Conservation (phyloP, 1,284 basidiomycete genomes). For the Fomitopsis schrenkii region DNA sequence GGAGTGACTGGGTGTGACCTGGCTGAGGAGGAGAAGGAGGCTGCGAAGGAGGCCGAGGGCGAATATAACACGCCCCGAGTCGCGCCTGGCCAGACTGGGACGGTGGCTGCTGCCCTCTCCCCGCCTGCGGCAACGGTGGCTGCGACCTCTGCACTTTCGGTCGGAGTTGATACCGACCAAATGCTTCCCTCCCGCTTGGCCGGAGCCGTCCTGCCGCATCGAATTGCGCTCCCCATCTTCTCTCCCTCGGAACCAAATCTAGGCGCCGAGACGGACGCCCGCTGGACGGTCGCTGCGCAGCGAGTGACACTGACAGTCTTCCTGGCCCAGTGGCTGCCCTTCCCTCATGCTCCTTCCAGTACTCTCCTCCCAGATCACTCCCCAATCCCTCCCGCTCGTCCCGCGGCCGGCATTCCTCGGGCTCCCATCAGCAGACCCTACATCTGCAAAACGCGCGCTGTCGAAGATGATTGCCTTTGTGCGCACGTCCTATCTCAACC, state of each 20-base stretch:
- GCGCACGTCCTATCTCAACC: not conserved
- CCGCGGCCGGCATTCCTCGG: not conserved
- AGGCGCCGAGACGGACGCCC: not conserved
- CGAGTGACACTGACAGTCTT: not conserved
- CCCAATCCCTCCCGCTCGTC: not conserved
- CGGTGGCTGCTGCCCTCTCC: not conserved
- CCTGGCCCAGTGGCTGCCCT: not conserved
- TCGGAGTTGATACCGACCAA: constrained; percentile 1
- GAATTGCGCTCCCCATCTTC: constrained; percentile 1
- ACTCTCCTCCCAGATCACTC: no score
- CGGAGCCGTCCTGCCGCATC: not conserved
- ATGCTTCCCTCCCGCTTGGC: not conserved
- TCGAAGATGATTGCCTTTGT: not conserved
- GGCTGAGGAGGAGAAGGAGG: not conserved
- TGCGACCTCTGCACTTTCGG: not conserved
- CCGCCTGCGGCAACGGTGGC: not conserved
- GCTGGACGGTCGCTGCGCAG: not conserved
- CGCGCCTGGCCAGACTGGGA: constrained; percentile 1
- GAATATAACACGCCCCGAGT: constrained; percentile 1
- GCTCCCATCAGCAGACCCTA: not conserved
- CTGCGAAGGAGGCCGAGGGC: not conserved
- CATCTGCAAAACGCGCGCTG: not conserved
- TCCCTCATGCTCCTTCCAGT: not conserved
- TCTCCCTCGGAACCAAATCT: constrained; percentile 8
- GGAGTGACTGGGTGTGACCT: not conserved